Evolutionary conservation across 148 eudicot genomes (phyloP).

Genomic region (Oxyria digyna): DNA sequence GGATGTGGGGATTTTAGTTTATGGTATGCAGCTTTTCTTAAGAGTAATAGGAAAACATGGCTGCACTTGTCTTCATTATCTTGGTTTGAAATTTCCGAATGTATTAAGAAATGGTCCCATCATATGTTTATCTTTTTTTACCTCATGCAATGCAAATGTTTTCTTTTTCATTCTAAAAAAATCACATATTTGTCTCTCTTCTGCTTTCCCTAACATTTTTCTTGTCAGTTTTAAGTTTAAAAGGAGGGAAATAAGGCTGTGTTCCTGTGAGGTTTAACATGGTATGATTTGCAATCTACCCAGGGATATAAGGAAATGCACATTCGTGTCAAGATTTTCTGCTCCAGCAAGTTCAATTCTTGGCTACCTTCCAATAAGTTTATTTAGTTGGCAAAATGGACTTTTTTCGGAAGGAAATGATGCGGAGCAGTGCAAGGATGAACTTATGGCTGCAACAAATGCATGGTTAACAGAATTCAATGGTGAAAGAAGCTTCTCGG

Average conservation of each 20-base stretch:
- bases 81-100: not conserved
- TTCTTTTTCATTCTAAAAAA: not conserved
- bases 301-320: constrained; percentile 68
- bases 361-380: constrained; percentile 48
- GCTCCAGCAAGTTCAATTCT: constrained; percentile 47
- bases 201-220: not conserved
- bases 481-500: constrained; percentile 13
- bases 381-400: constrained; percentile 39
- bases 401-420: constrained; percentile 15
- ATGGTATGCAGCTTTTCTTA: constrained; percentile 42
- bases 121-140: not conserved
- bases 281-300: not conserved
- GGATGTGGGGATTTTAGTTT: constrained; percentile 79
- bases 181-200: not conserved
- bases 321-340: constrained; percentile 56
- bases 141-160: not conserved
- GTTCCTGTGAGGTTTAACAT: not conserved
- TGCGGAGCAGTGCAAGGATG: constrained; percentile 22
- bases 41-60: not conserved
- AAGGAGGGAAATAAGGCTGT: not conserved
- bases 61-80: not conserved
- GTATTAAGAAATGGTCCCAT: no score
- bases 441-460: constrained; percentile 45
- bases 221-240: not conserved
- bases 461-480: constrained; percentile 17